A percentile compares a stretch with the other conserved stretches of the same genome.
These are phyloP conservation scores for Fusarium caatingaense DNA, from an alignment of 2,329 filamentous ascomycete genomes.

Conservation along the genomic window DNA sequence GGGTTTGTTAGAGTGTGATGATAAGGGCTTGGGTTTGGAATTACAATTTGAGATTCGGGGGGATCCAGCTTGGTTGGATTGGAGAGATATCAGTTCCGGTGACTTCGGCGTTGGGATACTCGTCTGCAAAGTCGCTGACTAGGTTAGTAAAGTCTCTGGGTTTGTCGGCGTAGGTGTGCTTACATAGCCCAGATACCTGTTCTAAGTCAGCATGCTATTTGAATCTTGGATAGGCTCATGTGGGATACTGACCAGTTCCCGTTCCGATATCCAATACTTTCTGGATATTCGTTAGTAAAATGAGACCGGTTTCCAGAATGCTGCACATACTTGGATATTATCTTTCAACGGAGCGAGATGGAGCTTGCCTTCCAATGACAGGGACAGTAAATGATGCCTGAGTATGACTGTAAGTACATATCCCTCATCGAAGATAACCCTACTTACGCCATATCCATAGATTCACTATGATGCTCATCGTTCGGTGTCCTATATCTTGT, in stretches of 20 bases:
- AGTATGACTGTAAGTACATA: rapidly evolving
- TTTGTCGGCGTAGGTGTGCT: constrained; percentile 5
- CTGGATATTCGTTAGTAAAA: constrained; percentile 13
- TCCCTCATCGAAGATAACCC: rapidly evolving
- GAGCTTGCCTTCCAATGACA: constrained; percentile 17
- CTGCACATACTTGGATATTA: constrained; percentile 34
- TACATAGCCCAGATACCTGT: constrained; percentile 58
- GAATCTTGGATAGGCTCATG: rapidly evolving
- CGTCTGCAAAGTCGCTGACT: constrained; percentile 60
- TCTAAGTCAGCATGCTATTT: rapidly evolving
- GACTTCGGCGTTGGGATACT: constrained; percentile 58
- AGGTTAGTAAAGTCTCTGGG: rapidly evolving
- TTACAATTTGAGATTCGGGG: constrained; percentile 56
- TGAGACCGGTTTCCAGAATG: rapidly evolving
- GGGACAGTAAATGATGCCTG: constrained; percentile 31
- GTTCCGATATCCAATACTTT: constrained; percentile 62
- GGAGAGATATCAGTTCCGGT: constrained; percentile 67
- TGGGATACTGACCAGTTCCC: constrained; percentile 58
- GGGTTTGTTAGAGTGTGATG: rapidly evolving
- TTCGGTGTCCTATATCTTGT: constrained; percentile 22
- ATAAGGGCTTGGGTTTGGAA: rapidly evolving
- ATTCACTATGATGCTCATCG: constrained; percentile 38
- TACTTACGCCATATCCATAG: constrained; percentile 40
- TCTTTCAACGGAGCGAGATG: constrained; percentile 39
- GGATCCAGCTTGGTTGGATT: constrained; percentile 66